These are phyloP conservation scores for Handroanthus guayacan DNA, from an alignment of 257 asterid genomes.

Conservation along the genomic window DNA sequence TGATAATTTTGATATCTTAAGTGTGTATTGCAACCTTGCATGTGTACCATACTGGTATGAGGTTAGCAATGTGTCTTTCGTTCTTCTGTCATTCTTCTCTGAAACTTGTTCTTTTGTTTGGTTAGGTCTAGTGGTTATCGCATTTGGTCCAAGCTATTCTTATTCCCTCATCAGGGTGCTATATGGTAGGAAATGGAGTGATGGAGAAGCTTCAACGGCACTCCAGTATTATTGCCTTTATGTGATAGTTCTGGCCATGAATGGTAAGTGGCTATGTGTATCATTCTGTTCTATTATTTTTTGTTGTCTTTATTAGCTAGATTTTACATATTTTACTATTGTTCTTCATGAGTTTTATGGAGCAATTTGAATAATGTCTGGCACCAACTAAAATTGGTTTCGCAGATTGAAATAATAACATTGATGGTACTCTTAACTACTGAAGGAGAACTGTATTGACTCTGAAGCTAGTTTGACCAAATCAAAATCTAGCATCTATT, in stretches of 20 bases:
- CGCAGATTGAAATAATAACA: background rate
- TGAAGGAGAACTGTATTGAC: background rate
- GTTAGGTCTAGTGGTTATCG: conserved; percentile 80
- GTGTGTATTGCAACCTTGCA: conserved; percentile 18
- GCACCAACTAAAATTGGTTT: conserved; percentile 17
- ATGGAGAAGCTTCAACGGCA: conserved; percentile 94
- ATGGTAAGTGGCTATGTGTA: conserved; percentile 54
- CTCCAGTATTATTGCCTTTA: conserved; percentile 83
- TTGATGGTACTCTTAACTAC: background rate
- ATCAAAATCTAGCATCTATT: conserved; percentile 6
- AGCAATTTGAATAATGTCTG: background rate
- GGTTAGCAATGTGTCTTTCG: conserved; percentile 6
- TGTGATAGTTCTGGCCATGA: conserved; percentile 88
- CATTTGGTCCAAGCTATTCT: conserved; percentile 98
- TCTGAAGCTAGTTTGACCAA: background rate
- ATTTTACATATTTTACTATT: background rate
- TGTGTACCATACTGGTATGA: conserved; percentile 10
- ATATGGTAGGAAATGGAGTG: conserved; percentile 97
- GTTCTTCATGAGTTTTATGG: background rate
- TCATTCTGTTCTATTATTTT: background rate
- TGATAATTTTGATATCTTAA: background rate
- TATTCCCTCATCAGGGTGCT: conserved; percentile 85
- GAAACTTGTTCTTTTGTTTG: conserved; percentile 30
- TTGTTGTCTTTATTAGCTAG: conserved; percentile 5
- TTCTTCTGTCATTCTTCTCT: conserved; percentile 6